Conservation (phyloP, 805 yeast genomes). For the Metschnikowia corniflorae region DNA sequence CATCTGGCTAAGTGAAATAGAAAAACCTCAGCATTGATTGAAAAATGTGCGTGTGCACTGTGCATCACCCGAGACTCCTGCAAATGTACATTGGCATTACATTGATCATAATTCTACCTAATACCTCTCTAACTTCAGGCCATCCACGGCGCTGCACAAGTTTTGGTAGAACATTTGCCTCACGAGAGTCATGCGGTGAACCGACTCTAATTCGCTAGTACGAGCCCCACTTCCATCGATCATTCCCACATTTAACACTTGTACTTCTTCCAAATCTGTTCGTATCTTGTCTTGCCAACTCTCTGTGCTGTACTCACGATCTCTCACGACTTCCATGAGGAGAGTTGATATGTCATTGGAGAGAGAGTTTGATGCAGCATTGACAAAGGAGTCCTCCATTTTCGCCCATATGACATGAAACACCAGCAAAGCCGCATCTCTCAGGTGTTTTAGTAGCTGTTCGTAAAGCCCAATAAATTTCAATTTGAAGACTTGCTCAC, state of each 20-base stretch:
- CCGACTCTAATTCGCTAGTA: slow-evolving; percentile 1
- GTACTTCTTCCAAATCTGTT: not conserved
- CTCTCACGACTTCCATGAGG: slow-evolving; percentile 18
- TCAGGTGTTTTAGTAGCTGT: slow-evolving; percentile 22
- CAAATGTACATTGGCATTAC: no score
- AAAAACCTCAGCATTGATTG: not conserved
- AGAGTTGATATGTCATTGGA: slow-evolving; percentile 29
- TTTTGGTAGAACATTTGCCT: slow-evolving; percentile 33
- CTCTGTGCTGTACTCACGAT: slow-evolving; percentile 13
- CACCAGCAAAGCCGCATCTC: slow-evolving; percentile 23
- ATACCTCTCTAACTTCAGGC: slow-evolving; percentile 30
- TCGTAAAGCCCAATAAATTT: slow-evolving; percentile 30
- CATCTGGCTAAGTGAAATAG: not conserved
- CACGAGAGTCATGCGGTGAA: slow-evolving; percentile 7
- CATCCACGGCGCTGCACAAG: slow-evolving; percentile 36
- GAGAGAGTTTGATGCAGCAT: slow-evolving; percentile 24
- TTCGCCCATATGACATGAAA: slow-evolving; percentile 30
- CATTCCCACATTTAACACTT: not conserved
- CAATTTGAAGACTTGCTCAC: slow-evolving; percentile 26
- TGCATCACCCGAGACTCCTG: no score
- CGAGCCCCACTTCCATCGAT: not conserved
- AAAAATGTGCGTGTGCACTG: no score
- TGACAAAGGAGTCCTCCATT: slow-evolving; percentile 26
- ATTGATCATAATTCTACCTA: no score
- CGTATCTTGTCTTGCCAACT: not conserved